phyloP scores from a whole-genome alignment of 2,329 filamentous ascomycete genomes.

The Talaromyces marneffei region DNA sequence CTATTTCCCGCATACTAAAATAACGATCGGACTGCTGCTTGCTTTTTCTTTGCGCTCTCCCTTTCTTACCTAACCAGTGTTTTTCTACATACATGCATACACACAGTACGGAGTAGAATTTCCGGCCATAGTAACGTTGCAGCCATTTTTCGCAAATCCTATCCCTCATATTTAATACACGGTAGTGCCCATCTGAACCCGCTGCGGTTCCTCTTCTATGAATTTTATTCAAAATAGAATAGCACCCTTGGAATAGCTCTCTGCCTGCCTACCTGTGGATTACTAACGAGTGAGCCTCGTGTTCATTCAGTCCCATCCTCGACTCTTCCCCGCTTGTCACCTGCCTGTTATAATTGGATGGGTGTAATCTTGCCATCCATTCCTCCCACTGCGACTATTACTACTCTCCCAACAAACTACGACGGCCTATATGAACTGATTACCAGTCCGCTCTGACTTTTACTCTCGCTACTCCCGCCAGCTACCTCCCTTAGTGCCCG shows the following conservation, averaged over 20 bases:
- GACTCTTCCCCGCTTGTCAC: conserved; percentile 7
- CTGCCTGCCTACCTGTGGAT: neutral
- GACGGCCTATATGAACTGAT: neutral
- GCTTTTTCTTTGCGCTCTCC: neutral
- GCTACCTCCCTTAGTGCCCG: neutral
- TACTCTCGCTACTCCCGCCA: neutral
- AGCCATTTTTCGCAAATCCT: neutral
- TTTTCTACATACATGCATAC: neutral
- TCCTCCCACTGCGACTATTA: conserved; percentile 1
- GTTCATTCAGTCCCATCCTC: neutral
- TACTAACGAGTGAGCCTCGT: neutral
- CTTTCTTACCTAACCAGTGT: too few species aligned
- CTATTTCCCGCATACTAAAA: neutral
- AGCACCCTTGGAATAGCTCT: neutral
- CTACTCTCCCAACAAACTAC: neutral
- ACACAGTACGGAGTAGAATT: neutral
- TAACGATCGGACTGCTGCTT: neutral
- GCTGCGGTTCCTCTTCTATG: neutral
- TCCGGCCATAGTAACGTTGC: neutral
- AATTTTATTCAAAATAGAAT: neutral
- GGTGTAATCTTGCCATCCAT: neutral
- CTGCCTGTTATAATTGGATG: conserved; percentile 2
- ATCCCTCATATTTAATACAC: neutral
- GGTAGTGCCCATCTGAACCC: neutral
- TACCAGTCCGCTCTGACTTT: neutral